Percentiles rank a stretch among this genome's conserved stretches.
These are phyloP conservation scores for Naematelia encephala DNA, from an alignment of 768 basidiomycete species.

Conservation along the genomic window DNA sequence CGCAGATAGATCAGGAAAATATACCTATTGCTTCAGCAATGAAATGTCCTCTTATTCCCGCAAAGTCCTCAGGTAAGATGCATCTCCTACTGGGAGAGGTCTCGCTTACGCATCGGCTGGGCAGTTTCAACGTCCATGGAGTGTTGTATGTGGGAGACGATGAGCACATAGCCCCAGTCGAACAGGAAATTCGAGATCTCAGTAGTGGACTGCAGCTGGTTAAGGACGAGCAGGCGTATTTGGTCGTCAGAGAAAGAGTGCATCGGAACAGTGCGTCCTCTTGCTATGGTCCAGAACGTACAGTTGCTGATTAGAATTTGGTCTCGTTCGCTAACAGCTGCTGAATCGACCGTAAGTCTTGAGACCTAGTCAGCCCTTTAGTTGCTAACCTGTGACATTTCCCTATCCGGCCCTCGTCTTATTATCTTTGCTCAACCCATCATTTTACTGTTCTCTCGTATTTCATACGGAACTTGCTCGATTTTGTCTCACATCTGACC, in stretches of 20 bases:
- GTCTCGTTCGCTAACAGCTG: constrained; percentile 46
- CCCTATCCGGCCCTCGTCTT: no score
- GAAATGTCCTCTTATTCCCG: constrained; percentile 96
- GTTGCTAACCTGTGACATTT: not conserved
- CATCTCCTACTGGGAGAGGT: not conserved
- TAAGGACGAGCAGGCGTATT: constrained; percentile 99
- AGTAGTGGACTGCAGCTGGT: constrained; percentile 77
- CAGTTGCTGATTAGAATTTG: not conserved
- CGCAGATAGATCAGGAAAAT: constrained; percentile 77
- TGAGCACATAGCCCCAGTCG: constrained; percentile 83
- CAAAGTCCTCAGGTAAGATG: constrained; percentile 79
- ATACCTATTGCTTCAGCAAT: constrained; percentile 98
- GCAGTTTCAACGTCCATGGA: constrained; percentile 96
- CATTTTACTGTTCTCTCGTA: no score
- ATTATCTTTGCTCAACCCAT: not conserved
- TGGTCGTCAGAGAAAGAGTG: constrained; percentile 84
- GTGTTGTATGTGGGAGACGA: constrained; percentile 90
- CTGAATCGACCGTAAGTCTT: constrained; percentile 51
- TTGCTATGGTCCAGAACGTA: not conserved
- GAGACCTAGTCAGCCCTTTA: no score
- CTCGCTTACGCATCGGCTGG: not conserved
- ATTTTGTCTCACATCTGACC: not conserved
- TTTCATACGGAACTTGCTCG: no score
- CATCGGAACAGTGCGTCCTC: constrained; percentile 91
- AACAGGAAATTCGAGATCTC: constrained; percentile 85